Conservation (phyloP, 371 early-diverging fungal genomes). For the Umbelopsis sp. region DNA sequence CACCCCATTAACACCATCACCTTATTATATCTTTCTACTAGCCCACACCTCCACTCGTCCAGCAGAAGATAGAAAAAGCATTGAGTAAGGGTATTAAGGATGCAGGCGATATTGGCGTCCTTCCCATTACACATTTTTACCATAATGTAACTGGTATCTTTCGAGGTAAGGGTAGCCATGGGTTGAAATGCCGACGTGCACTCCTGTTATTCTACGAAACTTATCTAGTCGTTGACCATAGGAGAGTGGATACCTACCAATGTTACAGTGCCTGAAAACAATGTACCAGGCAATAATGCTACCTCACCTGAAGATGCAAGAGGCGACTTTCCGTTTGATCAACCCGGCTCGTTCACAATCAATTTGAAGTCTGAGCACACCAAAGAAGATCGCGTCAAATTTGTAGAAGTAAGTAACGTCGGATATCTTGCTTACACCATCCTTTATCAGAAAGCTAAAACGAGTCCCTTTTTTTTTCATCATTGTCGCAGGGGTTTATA, state of each 20-base stretch:
- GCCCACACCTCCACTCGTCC: slow-evolving; percentile 46
- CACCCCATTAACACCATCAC: neutral
- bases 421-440: too few relatives aligned
- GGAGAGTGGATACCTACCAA: slow-evolving; percentile 46
- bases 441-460: too few relatives aligned
- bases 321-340: slow-evolving; percentile 37
- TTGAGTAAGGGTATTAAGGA: slow-evolving; percentile 25
- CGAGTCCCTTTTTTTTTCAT: neutral
- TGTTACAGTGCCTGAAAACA: slow-evolving; percentile 29
- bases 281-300: slow-evolving; percentile 25
- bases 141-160: slow-evolving; percentile 69
- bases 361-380: slow-evolving; percentile 53
- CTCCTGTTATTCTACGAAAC: neutral
- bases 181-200: neutral
- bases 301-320: slow-evolving; percentile 40
- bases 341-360: slow-evolving; percentile 46
- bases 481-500: slow-evolving; percentile 49
- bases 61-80: slow-evolving; percentile 37
- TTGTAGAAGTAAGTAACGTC: slow-evolving; percentile 47
- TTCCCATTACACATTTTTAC: slow-evolving; percentile 48
- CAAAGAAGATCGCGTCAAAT: slow-evolving; percentile 51
- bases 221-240: slow-evolving; percentile 24
- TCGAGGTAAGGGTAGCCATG: slow-evolving; percentile 43
- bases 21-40: slow-evolving; percentile 19
- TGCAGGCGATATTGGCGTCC: slow-evolving; percentile 11